Base-by-base conservation (phyloP, 2,329 filamentous ascomycete species). In the Cladosporium cucumerinum region DNA sequence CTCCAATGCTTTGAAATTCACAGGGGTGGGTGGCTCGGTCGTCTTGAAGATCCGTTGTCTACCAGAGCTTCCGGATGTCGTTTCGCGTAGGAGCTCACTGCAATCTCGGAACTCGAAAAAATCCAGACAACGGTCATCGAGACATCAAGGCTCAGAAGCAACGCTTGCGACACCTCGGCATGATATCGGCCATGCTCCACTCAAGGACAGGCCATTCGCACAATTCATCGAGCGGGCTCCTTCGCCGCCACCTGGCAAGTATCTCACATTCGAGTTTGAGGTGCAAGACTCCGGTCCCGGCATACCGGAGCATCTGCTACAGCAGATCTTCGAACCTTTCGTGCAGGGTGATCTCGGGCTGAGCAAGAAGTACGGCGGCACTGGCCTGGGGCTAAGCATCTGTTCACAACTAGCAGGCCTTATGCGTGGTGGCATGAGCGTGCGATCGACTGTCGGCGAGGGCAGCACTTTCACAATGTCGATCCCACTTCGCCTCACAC, bases 1-100 rank as follows among this genome's bases (percentile, higher is more conserved):
- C 55, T 93, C 90, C 77, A 97, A 97, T 79, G 92, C 90, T 75
- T 80, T 97, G 51, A 97, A 97, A 75, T 97, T 97, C 73, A 97
- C 93, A 0, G 90, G 92, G 0, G 77, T 86, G 7, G 88, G 88
- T 1, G 93, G 93, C 8, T 88, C 83, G 32, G 91, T 97, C 3
- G 84, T 87, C 28, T 85, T 97, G 10, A 86, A 87, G 8, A 93
- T 97, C 65, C 87, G 86, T 68, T 96, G 91, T 71, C 70, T 90
- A 0, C 85, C 88, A 8, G 89, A 91, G 72, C 76, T 81, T 1
- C 84, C 73, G 14, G 74, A 79, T 5, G 68, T 76, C 6, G 75
- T 75, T 18, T 82, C 79, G 65, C 74, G 82, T 16, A 80, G 80
- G 68, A 77, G 75, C 5, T 83, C 81, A 1, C 26, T 69, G 18